Conservation (phyloP, 306 rosid species). For the Comarum palustre region DNA sequence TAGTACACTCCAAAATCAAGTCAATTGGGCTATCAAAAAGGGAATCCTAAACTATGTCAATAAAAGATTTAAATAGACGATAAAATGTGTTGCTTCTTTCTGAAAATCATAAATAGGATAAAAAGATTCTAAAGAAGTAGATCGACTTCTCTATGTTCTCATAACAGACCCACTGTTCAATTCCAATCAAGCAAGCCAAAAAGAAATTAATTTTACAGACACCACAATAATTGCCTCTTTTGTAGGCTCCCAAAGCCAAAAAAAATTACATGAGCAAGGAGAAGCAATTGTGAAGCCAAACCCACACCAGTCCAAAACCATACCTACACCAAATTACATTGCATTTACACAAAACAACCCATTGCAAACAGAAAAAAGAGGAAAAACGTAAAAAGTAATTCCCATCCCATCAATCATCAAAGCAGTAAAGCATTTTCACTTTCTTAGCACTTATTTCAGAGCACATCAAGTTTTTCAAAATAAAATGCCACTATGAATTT, state of each 20-base stretch:
- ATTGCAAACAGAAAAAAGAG: neutral
- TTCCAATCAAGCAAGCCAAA: neutral
- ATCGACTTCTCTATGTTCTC: neutral
- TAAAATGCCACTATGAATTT: neutral
- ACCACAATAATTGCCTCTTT: neutral
- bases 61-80: neutral
- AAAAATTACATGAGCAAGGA: neutral
- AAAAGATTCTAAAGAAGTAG: neutral
- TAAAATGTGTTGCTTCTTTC: neutral
- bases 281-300: neutral
- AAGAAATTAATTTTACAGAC: neutral
- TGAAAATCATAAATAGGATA: neutral
- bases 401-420: neutral
- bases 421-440: neutral
- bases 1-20: neutral
- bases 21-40: neutral
- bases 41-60: neutral
- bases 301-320: slow-evolving; percentile 3
- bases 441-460: neutral
- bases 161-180: neutral
- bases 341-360: neutral
- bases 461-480: neutral
- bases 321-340: neutral
- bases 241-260: neutral
- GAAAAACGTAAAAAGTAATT: neutral